Conservation (phyloP, 495 filamentous ascomycete genomes). For the Penicillium fimorum region DNA sequence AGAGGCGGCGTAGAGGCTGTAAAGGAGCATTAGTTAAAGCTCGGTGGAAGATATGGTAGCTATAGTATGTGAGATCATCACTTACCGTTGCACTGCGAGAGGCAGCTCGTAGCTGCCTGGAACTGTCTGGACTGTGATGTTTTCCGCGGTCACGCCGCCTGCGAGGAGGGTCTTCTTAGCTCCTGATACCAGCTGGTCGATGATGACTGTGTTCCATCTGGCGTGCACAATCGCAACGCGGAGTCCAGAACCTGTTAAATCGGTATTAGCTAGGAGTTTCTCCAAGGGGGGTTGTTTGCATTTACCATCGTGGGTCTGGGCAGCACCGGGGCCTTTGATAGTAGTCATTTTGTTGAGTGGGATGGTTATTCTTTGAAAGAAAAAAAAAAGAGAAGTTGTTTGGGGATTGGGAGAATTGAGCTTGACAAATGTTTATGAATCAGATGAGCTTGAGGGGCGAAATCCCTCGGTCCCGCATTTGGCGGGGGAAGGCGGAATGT, state of each 20-base stretch:
- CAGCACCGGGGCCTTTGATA: conserved; percentile 61
- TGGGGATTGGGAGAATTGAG: conserved; percentile 1
- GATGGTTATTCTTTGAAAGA: background rate
- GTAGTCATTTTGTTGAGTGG: conserved; percentile 33
- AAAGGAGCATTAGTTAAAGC: conserved; percentile 1
- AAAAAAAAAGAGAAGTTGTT: background rate
- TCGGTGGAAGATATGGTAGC: background rate
- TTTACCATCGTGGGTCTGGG: conserved; percentile 50
- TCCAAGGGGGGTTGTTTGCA: background rate
- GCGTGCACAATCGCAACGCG: conserved; percentile 94
- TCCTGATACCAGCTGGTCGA: conserved; percentile 76
- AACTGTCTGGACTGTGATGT: conserved; percentile 85
- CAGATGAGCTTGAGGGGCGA: conserved; percentile 4
- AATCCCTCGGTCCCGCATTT: conserved; percentile 28
- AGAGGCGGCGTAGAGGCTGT: conserved; percentile 79
- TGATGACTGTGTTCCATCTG: conserved; percentile 82
- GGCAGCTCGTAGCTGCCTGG: conserved; percentile 94
- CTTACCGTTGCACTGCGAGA: conserved; percentile 77
- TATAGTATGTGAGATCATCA: background rate
- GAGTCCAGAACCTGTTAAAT: conserved; percentile 64
- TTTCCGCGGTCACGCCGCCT: conserved; percentile 78
- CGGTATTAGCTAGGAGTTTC: conserved; percentile 4
- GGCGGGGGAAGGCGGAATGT: conserved; percentile 29
- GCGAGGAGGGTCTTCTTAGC: conserved; percentile 59
- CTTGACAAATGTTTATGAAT: background rate